phyloP scores from a whole-genome alignment of 164 flowering plant genomes.

The Sextonia rubra region DNA sequence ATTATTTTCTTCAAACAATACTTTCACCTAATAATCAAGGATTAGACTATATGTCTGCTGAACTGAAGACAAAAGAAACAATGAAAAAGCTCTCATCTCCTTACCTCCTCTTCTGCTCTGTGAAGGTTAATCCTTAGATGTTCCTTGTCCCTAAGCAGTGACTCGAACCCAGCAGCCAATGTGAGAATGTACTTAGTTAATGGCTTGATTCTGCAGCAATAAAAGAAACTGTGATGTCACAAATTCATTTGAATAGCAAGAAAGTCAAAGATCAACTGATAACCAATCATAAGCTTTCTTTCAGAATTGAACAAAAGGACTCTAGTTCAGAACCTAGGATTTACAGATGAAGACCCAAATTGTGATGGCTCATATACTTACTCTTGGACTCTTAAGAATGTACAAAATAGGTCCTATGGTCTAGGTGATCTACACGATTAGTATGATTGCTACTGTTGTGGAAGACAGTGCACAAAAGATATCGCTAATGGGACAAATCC shows the following conservation, averaged over 20 bases:
- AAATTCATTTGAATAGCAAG: background rate
- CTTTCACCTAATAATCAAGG: conserved; percentile 40
- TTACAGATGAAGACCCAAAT: background rate
- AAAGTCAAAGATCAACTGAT: background rate
- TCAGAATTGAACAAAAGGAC: background rate
- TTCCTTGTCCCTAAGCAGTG: conserved; percentile 56
- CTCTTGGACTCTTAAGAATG: too few species aligned
- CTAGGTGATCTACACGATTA: too few species aligned
- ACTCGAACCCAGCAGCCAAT: conserved; percentile 44
- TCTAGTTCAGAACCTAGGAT: background rate
- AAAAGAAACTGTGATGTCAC: background rate
- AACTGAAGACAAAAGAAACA: background rate
- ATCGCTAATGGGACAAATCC: too few species aligned
- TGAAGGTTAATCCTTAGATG: conserved; percentile 51
- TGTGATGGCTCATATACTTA: too few species aligned
- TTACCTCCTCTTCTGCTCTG: conserved; percentile 80
- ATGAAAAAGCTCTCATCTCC: background rate
- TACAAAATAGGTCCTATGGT: too few species aligned
- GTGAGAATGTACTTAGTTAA: conserved; percentile 43
- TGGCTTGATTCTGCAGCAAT: conserved; percentile 50
- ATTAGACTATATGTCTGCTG: background rate
- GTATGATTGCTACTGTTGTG: too few species aligned
- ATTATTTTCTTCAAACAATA: conserved; percentile 53
- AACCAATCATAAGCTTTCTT: background rate
- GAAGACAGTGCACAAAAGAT: too few species aligned